phyloP scores from a whole-genome alignment of 805 yeast species.

The Isabelozyma gotoi region DNA sequence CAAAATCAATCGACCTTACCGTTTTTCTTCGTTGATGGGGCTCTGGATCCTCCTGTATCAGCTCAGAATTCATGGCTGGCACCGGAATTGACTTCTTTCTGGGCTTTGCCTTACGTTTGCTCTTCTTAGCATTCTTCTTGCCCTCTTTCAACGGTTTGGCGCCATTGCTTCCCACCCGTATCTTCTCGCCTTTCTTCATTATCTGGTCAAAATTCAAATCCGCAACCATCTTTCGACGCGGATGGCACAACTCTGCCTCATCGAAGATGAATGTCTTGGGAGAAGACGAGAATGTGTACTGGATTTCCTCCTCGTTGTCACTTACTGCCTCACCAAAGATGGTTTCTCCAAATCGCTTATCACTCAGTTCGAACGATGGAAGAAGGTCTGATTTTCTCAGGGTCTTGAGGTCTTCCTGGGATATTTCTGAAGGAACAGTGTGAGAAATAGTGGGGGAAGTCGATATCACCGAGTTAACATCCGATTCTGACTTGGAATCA shows the following conservation, averaged over 20 bases:
- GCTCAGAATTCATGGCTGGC: neutral
- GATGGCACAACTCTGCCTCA: slow-evolving; percentile 15
- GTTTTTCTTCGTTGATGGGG: slow-evolving; percentile 10
- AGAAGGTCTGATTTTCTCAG: slow-evolving; percentile 7
- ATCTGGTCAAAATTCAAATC: slow-evolving; percentile 28
- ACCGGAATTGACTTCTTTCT: slow-evolving; percentile 1
- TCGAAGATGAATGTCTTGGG: slow-evolving; percentile 24
- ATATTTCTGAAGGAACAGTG: neutral
- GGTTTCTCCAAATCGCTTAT: neutral
- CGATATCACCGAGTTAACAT: neutral
- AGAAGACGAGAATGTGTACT: slow-evolving; percentile 23
- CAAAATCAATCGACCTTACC: slow-evolving; percentile 15
- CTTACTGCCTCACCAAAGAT: neutral
- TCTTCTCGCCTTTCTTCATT: slow-evolving; percentile 16
- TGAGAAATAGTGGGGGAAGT: neutral
- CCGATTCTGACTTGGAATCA: neutral
- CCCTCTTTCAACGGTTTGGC: neutral
- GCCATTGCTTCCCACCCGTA: slow-evolving; percentile 1
- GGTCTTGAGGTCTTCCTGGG: neutral
- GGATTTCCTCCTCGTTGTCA: slow-evolving; percentile 12
- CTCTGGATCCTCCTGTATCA: slow-evolving; percentile 1
- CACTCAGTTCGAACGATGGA: slow-evolving; percentile 16
- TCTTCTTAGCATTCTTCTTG: neutral
- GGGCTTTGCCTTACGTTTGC: slow-evolving; percentile 2
- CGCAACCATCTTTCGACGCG: slow-evolving; percentile 28